Evolutionary conservation across 73 alveolate species (phyloP).

Genomic region (Diophrys appendiculata): DNA sequence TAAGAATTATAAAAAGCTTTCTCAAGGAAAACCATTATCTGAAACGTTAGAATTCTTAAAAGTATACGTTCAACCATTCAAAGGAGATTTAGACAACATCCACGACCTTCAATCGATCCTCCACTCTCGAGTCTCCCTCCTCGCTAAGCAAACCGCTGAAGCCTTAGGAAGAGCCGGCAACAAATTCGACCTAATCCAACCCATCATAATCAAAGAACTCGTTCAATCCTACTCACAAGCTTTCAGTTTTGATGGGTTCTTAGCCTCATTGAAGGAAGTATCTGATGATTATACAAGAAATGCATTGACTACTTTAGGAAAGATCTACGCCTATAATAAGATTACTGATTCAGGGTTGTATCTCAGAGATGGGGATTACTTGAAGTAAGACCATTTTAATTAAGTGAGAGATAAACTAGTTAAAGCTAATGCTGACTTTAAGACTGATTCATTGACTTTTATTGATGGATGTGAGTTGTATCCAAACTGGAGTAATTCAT

Average conservation of each 20-base stretch:
- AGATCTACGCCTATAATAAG: slow-evolving; percentile 25
- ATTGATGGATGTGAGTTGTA: not conserved
- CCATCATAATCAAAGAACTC: slow-evolving; percentile 4
- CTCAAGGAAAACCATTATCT: slow-evolving; percentile 28
- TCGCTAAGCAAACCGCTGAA: not conserved
- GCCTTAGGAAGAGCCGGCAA: slow-evolving; percentile 4
- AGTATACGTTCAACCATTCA: not conserved
- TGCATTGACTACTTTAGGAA: not conserved
- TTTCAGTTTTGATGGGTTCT: not conserved
- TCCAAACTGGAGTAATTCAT: not conserved
- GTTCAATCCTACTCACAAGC: slow-evolving; percentile 6
- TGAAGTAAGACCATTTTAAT: slow-evolving; percentile 16
- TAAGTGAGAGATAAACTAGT: not conserved
- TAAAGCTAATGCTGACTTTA: not conserved
- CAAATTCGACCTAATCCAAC: not conserved
- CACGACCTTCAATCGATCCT: slow-evolving; percentile 4
- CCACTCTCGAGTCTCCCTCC: slow-evolving; percentile 1
- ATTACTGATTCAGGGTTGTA: slow-evolving; percentile 15
- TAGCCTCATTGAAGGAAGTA: not conserved
- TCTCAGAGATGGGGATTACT: slow-evolving; percentile 42
- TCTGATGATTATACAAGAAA: not conserved
- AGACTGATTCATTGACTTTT: not conserved
- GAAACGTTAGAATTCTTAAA: slow-evolving; percentile 11
- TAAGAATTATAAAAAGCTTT: slow-evolving; percentile 9
- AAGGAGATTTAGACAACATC: slow-evolving; percentile 33